A percentile compares a stretch with the other conserved stretches of the same genome.
Evolutionary conservation across 208 protist species (phyloP).

Genomic region (Leishmania arabica): DNA sequence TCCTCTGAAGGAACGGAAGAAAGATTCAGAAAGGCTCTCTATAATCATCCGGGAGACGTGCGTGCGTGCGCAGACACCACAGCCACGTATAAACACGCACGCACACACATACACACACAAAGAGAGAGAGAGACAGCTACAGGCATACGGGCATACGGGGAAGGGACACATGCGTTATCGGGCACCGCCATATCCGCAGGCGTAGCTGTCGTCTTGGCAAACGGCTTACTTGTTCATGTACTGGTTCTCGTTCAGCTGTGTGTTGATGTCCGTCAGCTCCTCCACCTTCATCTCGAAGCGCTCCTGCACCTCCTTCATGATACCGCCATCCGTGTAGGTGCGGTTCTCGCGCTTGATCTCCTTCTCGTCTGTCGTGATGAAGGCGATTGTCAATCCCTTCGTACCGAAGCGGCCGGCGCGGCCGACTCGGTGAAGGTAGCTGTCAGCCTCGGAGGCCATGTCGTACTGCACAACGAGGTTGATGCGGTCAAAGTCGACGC

Average conservation of each 20-base stretch:
- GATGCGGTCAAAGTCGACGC: slow-evolving; percentile 99
- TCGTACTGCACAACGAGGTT: slow-evolving; percentile 99
- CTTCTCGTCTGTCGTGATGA: slow-evolving; percentile 96
- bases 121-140: too few relatives aligned
- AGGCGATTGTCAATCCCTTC: slow-evolving; percentile 99
- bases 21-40: not conserved
- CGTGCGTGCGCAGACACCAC: not conserved
- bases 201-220: not conserved
- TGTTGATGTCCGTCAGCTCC: slow-evolving; percentile 94
- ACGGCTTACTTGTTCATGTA: slow-evolving; percentile 89
- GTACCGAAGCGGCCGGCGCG: slow-evolving; percentile 99
- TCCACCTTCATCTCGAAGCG: slow-evolving; percentile 98
- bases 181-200: not conserved
- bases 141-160: not conserved
- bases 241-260: slow-evolving; percentile 88
- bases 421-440: slow-evolving; percentile 98
- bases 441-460: slow-evolving; percentile 97
- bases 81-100: not conserved
- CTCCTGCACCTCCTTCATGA: slow-evolving; percentile 97
- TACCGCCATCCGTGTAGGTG: slow-evolving; percentile 85
- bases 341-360: slow-evolving; percentile 88
- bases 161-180: not conserved
- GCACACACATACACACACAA: too few relatives aligned
- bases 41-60: not conserved
- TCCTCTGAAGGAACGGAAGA: not conserved